Evolutionary conservation across 1,284 basidiomycete genomes (phyloP).

Genomic region (Amylostereum areolatum): DNA sequence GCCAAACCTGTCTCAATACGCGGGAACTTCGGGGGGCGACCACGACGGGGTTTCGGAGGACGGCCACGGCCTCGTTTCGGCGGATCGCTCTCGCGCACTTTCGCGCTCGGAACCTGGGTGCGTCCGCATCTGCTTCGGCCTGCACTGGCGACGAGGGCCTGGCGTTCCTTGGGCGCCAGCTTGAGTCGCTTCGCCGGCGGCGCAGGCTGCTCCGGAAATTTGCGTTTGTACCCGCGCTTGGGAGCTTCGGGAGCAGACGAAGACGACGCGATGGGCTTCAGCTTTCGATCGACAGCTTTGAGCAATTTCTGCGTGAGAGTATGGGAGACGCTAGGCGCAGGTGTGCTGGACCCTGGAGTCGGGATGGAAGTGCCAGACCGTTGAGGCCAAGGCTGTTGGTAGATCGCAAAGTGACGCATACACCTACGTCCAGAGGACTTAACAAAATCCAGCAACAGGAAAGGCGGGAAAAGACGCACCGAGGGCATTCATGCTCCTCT

Average conservation of each 20-base stretch:
- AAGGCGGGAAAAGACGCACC: conserved; percentile 37
- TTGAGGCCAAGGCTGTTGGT: conserved; percentile 61
- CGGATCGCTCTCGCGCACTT: conserved; percentile 27
- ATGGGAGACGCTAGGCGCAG: conserved; percentile 29
- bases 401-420: conserved; percentile 72
- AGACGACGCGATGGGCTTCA: conserved; percentile 31
- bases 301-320: conserved; percentile 44
- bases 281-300: conserved; percentile 48
- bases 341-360: conserved; percentile 48
- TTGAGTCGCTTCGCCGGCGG: conserved; percentile 26
- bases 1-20: conserved; percentile 1
- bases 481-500: conserved; percentile 62
- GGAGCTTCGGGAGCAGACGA: conserved; percentile 18
- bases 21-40: conserved; percentile 5
- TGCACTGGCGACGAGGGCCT: conserved; percentile 18
- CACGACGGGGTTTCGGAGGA: conserved; percentile 6
- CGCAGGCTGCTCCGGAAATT: background rate
- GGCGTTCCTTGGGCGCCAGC: conserved; percentile 31
- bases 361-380: conserved; percentile 41
- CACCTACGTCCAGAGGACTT: conserved; percentile 39
- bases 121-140: conserved; percentile 12
- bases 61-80: conserved; percentile 19
- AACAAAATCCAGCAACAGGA: conserved; percentile 2
- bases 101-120: conserved; percentile 22
- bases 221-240: conserved; percentile 16